Percentiles rank a stretch among this genome's conserved stretches.
These are phyloP conservation scores for Verticillium alfalfae DNA, from an alignment of 2,329 filamentous ascomycete genomes.

Conservation along the genomic window DNA sequence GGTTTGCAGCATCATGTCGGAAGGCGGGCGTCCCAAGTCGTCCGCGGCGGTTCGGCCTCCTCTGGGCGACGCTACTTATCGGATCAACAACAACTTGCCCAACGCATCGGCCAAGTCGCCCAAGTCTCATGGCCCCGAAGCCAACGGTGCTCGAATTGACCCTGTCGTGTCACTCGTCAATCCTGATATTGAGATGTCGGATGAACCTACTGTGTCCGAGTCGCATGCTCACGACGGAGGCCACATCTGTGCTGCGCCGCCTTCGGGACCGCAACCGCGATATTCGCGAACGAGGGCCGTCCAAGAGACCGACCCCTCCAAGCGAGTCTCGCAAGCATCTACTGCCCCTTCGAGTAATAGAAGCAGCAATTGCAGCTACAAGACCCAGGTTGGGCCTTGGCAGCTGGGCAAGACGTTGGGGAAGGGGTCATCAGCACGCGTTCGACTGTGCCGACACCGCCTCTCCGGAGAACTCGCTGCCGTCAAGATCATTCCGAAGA, in stretches of 20 bases:
- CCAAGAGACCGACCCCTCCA: conserved; percentile 24
- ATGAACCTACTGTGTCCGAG: not conserved
- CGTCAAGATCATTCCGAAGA: conserved; percentile 91
- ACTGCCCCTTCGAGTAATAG: conserved; percentile 27
- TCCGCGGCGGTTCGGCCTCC: conserved; percentile 25
- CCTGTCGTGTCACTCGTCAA: not conserved
- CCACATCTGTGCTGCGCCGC: not conserved
- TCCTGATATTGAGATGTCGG: not conserved
- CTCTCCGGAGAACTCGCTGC: conserved; percentile 77
- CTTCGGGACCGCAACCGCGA: conserved; percentile 8
- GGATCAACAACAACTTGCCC: conserved; percentile 34
- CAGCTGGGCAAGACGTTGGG: conserved; percentile 84
- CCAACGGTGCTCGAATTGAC: not conserved
- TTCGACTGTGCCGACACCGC: conserved; percentile 77
- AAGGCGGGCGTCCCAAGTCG: conserved; percentile 6
- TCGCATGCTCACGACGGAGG: not conserved
- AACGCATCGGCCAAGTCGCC: conserved; percentile 16
- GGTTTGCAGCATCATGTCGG: conserved; percentile 7
- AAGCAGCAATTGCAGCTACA: conserved; percentile 36
- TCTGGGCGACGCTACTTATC: conserved; percentile 40
- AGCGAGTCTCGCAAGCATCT: conserved; percentile 33
- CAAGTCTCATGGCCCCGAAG: conserved; percentile 21
- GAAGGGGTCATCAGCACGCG: conserved; percentile 82
- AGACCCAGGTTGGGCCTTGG: conserved; percentile 89
- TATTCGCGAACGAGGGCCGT: conserved; percentile 17